Evolutionary conservation across 139 green algal genomes (phyloP), one percentile per base, ranked within the genome.

Genomic region (Chlorella sp.): DNA sequence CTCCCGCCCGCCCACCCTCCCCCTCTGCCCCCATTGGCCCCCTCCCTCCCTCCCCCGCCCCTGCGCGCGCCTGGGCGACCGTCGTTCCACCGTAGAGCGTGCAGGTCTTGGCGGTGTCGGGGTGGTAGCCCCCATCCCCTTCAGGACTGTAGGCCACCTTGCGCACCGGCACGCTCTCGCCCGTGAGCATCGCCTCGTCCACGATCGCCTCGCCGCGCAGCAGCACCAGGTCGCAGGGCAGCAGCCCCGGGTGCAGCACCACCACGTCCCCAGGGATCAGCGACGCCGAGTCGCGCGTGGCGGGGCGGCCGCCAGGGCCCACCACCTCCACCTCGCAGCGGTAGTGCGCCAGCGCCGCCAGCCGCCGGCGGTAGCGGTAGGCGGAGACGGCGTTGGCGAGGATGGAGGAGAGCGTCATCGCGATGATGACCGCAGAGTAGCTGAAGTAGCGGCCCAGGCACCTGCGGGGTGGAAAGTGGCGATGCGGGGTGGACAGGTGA

Each of bases 121-220:
- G 87, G 53, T 82, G 41, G 76, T 93, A 93, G 33, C 33, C 29
- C 15, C 83, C 87, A 33, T 91, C 88, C 11, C 79, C 82, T 0
- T 66, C 68, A 1, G 88, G 82, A 62, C 50, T 81, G 84, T 91
- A 93, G 35, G 66, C n/a, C 40, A 92, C 87, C 77, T 93, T 93
- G 42, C 88, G 80, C 11, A 93, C 88, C 7, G 88, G 88, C 25
- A 92, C 84, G 9, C 87, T 87, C 77, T 93, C 88, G 58, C 87
- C 88, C 5, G 87, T 92, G 43, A 92, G 81, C 84, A 92, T 92
- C 76, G 89, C 90, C 43, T 93, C 88, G 35, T 93, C 89, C 36
- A 93, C 79, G 31, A 93, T 93, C 56, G 67, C 79, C 73, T 91
- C 87, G 5, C 89, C 87, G 29, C 72, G 65, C 41, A 93, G 45